A percentile compares a stretch with the other conserved stretches of the same genome.
Evolutionary conservation across 306 rosid genomes (phyloP).

Genomic region (Vigna radiata): DNA sequence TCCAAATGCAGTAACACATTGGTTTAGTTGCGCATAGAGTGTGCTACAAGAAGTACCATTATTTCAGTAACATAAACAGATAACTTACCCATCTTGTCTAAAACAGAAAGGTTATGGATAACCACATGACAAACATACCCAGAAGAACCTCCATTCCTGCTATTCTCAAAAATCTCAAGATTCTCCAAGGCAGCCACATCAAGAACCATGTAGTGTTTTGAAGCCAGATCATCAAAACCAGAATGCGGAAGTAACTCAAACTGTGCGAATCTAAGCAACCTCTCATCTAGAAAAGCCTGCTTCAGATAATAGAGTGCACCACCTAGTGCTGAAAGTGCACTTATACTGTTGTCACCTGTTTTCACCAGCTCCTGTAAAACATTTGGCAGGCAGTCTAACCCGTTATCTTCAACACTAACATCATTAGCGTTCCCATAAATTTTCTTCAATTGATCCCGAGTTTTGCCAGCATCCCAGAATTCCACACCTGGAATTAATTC

Average conservation of each 20-base stretch:
- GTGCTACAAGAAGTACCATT: slow-evolving; percentile 62
- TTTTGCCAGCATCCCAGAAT: slow-evolving; percentile 87
- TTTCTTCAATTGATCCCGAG: slow-evolving; percentile 60
- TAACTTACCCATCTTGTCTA: slow-evolving; percentile 6
- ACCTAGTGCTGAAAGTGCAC: slow-evolving; percentile 97
- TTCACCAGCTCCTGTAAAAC: slow-evolving; percentile 71
- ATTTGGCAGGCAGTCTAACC: slow-evolving; percentile 63
- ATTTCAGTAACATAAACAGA: slow-evolving; percentile 49
- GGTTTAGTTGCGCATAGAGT: slow-evolving; percentile 83
- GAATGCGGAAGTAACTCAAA: slow-evolving; percentile 85
- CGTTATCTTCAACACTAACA: slow-evolving; percentile 52
- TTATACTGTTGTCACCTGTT: slow-evolving; percentile 58
- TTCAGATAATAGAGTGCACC: slow-evolving; percentile 90
- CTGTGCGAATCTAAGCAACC: slow-evolving; percentile 84
- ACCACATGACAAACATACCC: slow-evolving; percentile 67
- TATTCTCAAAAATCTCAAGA: slow-evolving; percentile 94
- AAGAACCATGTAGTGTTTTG: slow-evolving; percentile 92
- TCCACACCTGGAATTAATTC: slow-evolving; percentile 82
- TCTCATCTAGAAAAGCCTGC: slow-evolving; percentile 89
- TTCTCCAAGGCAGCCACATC: slow-evolving; percentile 94
- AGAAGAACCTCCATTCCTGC: slow-evolving; percentile 82
- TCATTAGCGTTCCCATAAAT: slow-evolving; percentile 53
- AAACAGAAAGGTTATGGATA: slow-evolving; percentile 4
- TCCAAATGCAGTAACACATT: slow-evolving; percentile 95
- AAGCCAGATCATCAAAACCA: slow-evolving; percentile 61